Percentiles rank a stretch among this genome's conserved stretches.
These are phyloP conservation scores for Diaporthe aspalathi DNA, from an alignment of 2,329 filamentous ascomycete genomes.

Conservation along the genomic window DNA sequence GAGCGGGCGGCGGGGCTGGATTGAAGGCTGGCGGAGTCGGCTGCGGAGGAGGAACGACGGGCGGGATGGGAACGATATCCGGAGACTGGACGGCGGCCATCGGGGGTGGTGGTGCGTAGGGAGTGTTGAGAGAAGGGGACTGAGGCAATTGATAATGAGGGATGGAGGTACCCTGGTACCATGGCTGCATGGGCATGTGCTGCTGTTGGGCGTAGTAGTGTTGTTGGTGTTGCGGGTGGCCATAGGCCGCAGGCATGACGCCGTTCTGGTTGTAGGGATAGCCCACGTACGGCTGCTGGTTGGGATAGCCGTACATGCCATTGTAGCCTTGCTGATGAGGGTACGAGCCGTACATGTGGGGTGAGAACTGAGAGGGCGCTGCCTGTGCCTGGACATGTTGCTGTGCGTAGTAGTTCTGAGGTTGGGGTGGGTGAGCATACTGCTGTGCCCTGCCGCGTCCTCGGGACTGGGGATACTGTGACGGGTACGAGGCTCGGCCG, in stretches of 20 bases:
- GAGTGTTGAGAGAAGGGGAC: conserved; percentile 60
- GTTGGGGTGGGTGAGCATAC: conserved; percentile 23
- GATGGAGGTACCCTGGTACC: conserved; percentile 57
- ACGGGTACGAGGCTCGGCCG: conserved; percentile 31
- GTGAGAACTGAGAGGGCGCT: conserved; percentile 19
- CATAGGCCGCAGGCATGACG: conserved; percentile 55
- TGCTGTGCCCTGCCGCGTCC: conserved; percentile 33
- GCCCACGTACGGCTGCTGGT: conserved; percentile 57
- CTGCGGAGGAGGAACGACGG: conserved; percentile 28
- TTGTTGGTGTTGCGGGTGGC: conserved; percentile 63
- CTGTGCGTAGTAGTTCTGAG: conserved; percentile 42
- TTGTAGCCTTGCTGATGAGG: conserved; percentile 26
- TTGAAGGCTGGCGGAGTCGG: conserved; percentile 26
- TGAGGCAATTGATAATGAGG: conserved; percentile 61
- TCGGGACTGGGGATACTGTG: conserved; percentile 25
- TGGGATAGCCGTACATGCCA: conserved; percentile 40
- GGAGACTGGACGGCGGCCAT: conserved; percentile 29
- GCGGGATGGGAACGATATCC: conserved; percentile 23
- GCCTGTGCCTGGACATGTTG: conserved; percentile 39
- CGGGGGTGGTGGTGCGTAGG: conserved; percentile 61
- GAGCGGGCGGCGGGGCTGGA: conserved; percentile 10
- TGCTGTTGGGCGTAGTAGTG: conserved; percentile 60
- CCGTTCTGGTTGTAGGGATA: conserved; percentile 69
- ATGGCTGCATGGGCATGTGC: conserved; percentile 51
- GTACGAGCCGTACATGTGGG: conserved; percentile 25